Percentiles rank a stretch among this genome's conserved stretches.
phyloP scores from a whole-genome alignment of 805 yeast genomes.

The Metschnikowia lachancei region DNA sequence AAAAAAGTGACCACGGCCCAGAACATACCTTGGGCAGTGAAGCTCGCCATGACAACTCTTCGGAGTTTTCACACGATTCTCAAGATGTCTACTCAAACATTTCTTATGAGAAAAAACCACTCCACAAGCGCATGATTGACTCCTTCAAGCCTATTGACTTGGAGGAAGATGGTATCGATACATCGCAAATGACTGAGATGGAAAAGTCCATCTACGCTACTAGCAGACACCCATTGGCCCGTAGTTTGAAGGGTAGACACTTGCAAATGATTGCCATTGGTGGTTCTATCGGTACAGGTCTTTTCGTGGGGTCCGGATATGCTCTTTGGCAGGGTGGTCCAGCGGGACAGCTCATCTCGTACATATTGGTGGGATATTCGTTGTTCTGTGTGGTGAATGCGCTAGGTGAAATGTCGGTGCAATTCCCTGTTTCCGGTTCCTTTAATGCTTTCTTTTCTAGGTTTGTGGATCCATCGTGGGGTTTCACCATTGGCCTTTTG shows the following conservation, averaged over 20 bases:
- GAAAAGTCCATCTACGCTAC: conserved; percentile 41
- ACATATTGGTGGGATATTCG: conserved; percentile 22
- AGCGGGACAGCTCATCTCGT: conserved; percentile 21
- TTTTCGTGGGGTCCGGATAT: conserved; percentile 27
- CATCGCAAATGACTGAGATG: conserved; percentile 35
- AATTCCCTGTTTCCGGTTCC: conserved; percentile 23
- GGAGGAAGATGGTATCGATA: conserved; percentile 41
- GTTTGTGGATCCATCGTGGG: conserved; percentile 25
- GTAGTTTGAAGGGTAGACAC: conserved; percentile 51
- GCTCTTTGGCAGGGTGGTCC: conserved; percentile 23
- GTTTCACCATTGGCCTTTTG: conserved; percentile 24
- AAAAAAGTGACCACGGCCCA: background rate
- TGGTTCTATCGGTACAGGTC: conserved; percentile 81
- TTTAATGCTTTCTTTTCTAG: conserved; percentile 23
- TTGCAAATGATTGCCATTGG: conserved; percentile 79
- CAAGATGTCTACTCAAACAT: conserved; percentile 1
- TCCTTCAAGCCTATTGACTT: conserved; percentile 39
- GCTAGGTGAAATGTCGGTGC: conserved; percentile 24
- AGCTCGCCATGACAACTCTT: conserved; percentile 1
- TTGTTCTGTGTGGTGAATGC: conserved; percentile 22
- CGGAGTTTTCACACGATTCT: conserved; percentile 1
- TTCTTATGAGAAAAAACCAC: conserved; percentile 15
- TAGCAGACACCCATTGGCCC: conserved; percentile 43
- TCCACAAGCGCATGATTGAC: conserved; percentile 27
- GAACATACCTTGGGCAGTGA: conserved; percentile 5